phyloP scores from a whole-genome alignment of 2,329 filamentous ascomycete species.

The Fusarium sp. region DNA sequence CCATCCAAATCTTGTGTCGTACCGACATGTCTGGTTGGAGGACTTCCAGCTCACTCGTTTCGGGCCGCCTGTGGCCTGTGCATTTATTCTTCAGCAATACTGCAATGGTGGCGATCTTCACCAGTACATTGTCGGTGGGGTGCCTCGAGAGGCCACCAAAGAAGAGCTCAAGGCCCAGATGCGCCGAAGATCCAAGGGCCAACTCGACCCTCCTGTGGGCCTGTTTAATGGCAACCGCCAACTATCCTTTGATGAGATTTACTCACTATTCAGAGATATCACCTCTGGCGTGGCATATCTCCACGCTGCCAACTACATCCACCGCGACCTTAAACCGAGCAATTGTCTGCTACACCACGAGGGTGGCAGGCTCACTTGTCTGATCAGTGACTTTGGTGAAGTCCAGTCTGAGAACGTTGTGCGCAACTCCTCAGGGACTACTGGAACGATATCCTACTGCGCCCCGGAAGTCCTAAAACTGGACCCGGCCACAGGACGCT shows the following conservation, averaged over 20 bases:
- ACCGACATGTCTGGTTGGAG: conserved; percentile 97
- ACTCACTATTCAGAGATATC: conserved; percentile 95
- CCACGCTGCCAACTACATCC: conserved; percentile 92
- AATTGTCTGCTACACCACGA: conserved; percentile 91
- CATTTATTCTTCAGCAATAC: conserved; percentile 97
- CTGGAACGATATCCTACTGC: conserved; percentile 97
- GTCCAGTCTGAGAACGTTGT: conserved; percentile 86
- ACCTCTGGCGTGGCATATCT: conserved; percentile 91
- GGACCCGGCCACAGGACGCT: conserved; percentile 74
- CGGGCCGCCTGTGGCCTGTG: conserved; percentile 90
- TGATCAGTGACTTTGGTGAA: conserved; percentile 98
- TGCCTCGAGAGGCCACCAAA: conserved; percentile 73
- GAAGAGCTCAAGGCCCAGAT: conserved; percentile 91
- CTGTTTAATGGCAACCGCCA: conserved; percentile 56
- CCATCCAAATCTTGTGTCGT: conserved; percentile 95
- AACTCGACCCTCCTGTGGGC: conserved; percentile 72
- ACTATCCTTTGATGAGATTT: conserved; percentile 88
- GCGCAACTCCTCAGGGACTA: conserved; percentile 91
- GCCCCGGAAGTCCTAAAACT: conserved; percentile 89
- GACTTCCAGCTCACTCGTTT: conserved; percentile 87
- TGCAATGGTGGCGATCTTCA: conserved; percentile 95
- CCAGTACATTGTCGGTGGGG: conserved; percentile 82
- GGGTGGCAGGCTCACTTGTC: conserved; percentile 77
- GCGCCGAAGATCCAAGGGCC: conserved; percentile 83
- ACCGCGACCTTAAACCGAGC: conserved; percentile 94